phyloP scores from a whole-genome alignment of 345 rosid genomes.

The Erysimum cheiranthoides region DNA sequence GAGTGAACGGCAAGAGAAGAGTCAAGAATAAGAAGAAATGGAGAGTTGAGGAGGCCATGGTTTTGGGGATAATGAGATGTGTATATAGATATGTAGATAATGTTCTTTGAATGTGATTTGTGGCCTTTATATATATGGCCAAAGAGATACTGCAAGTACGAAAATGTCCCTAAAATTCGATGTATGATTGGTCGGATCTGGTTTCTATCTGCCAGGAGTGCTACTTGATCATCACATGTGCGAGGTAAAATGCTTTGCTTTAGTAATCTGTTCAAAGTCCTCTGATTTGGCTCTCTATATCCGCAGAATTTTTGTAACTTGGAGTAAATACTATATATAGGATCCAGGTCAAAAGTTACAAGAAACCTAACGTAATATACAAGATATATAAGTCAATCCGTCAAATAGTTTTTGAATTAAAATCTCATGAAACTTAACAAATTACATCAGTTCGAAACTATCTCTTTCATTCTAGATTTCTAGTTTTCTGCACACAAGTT shows the following conservation, averaged over 20 bases:
- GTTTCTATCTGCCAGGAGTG: constrained; percentile 12
- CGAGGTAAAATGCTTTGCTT: neutral
- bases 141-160: constrained; percentile 10
- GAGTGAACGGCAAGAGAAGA: constrained; percentile 42
- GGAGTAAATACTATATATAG: no score
- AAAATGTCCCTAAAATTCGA: constrained; percentile 5
- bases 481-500: no score
- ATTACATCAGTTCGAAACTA: neutral
- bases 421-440: no score
- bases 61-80: constrained; percentile 22
- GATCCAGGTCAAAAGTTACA: no score
- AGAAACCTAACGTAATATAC: no score
- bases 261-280: neutral
- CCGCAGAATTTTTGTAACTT: no score
- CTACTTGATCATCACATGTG: constrained; percentile 7
- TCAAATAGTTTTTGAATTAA: no score
- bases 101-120: neutral
- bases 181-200: constrained; percentile 24
- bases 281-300: neutral
- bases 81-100: constrained; percentile 25
- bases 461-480: neutral
- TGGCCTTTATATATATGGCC: constrained; percentile 32
- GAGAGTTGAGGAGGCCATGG: constrained; percentile 54
- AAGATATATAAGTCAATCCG: no score
- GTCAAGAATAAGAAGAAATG: constrained; percentile 49